phyloP scores from a whole-genome alignment of 2,329 filamentous ascomycete genomes.

The Colletotrichum sp. region DNA sequence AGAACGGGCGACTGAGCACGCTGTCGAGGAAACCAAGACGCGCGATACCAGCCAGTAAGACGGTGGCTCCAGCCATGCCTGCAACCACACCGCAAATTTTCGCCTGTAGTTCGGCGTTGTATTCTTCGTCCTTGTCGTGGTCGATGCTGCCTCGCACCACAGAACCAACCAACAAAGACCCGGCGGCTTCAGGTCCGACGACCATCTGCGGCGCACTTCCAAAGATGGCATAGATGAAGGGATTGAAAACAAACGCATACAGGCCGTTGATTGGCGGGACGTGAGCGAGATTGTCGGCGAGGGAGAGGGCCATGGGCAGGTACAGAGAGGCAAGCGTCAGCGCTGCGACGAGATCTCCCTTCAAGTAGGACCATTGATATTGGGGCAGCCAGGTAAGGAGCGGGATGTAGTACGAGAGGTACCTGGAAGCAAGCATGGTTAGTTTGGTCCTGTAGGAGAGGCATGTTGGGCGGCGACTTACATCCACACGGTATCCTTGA shows the following conservation, averaged over 20 bases:
- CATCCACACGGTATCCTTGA: constrained; percentile 78
- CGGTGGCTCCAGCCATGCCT: constrained; percentile 85
- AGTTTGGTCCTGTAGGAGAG: background rate
- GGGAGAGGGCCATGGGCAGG: constrained; percentile 93
- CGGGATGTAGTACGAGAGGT: constrained; percentile 91
- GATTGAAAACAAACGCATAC: constrained; percentile 93
- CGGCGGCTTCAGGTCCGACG: constrained; percentile 92
- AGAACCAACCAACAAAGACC: constrained; percentile 86
- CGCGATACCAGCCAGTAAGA: constrained; percentile 84
- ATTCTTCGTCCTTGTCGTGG: constrained; percentile 66
- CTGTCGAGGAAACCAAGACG: constrained; percentile 93
- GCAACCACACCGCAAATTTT: constrained; percentile 88
- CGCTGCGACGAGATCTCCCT: constrained; percentile 86
- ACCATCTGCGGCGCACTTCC: constrained; percentile 94
- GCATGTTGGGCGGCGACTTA: constrained; percentile 43
- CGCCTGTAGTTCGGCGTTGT: constrained; percentile 75
- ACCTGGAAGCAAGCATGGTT: constrained; percentile 55
- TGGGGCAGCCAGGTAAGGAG: constrained; percentile 89
- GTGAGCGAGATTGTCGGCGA: constrained; percentile 90
- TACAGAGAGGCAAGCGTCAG: constrained; percentile 99
- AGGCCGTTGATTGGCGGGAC: constrained; percentile 92
- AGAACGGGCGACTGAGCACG: constrained; percentile 88
- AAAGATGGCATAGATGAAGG: constrained; percentile 87
- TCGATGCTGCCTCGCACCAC: constrained; percentile 82
- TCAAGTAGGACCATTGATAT: constrained; percentile 81